phyloP scores from a whole-genome alignment of 768 basidiomycete species.

The Suillus clintonianus region DNA sequence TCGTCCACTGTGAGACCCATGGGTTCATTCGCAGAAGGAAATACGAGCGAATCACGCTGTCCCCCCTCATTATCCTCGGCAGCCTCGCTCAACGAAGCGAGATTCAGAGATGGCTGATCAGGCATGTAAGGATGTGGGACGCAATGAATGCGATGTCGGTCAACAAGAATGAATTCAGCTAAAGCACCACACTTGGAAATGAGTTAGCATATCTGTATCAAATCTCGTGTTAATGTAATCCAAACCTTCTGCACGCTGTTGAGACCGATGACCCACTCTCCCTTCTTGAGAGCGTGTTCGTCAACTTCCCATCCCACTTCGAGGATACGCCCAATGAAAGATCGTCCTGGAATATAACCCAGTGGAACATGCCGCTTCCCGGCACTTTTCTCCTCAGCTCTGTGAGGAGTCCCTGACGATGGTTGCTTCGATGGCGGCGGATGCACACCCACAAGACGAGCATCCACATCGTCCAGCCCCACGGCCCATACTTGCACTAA shows the following conservation, averaged over 20 bases:
- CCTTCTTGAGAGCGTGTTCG: slow-evolving; percentile 55
- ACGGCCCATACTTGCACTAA: slow-evolving; percentile 92
- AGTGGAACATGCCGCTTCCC: slow-evolving; percentile 33
- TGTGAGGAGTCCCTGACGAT: slow-evolving; percentile 22
- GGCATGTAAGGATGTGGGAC: slow-evolving; percentile 63
- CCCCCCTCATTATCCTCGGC: slow-evolving; percentile 9
- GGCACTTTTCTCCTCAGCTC: slow-evolving; percentile 19
- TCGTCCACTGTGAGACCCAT: slow-evolving; percentile 58
- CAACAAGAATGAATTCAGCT: slow-evolving; percentile 84
- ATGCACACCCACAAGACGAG: slow-evolving; percentile 57
- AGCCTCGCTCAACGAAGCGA: slow-evolving; percentile 11
- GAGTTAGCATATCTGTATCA: slow-evolving; percentile 16
- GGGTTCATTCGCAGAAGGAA: slow-evolving; percentile 9
- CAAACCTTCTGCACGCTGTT: slow-evolving; percentile 79
- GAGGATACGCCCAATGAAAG: slow-evolving; percentile 81
- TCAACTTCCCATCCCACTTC: slow-evolving; percentile 77
- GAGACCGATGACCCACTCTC: slow-evolving; percentile 87
- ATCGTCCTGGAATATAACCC: slow-evolving; percentile 85
- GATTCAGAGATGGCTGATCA: slow-evolving; percentile 19
- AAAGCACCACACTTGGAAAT: slow-evolving; percentile 72
- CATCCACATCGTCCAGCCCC: slow-evolving; percentile 76
- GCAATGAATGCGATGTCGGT: slow-evolving; percentile 74
- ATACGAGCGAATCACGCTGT: slow-evolving; percentile 11
- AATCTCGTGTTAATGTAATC: slow-evolving; percentile 10
- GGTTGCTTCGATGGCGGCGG: slow-evolving; percentile 11